A percentile compares a stretch with the other conserved stretches of the same genome.
These are phyloP conservation scores for Cyclotella sp. DNA, from an alignment of 108 stramenopile genomes.

Conservation along the genomic window DNA sequence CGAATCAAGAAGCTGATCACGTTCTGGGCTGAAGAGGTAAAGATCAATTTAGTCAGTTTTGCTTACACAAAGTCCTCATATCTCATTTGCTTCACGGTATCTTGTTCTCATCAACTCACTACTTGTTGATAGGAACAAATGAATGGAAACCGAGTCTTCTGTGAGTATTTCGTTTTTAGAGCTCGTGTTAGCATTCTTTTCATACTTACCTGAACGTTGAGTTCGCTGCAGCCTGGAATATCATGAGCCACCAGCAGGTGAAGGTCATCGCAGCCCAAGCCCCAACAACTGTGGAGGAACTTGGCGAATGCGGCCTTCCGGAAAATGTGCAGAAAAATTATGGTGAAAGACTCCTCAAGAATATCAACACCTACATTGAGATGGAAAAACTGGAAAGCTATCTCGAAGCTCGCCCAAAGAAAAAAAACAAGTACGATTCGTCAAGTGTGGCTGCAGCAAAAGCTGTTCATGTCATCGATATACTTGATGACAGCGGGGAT, in stretches of 20 bases:
- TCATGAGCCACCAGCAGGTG: constrained; percentile 68
- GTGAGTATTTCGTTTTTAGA: constrained; percentile 52
- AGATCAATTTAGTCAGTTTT: constrained; percentile 8
- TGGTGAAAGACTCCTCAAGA: constrained; percentile 76
- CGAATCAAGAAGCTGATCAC: constrained; percentile 71
- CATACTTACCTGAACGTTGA: neutral
- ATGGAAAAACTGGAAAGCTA: constrained; percentile 58
- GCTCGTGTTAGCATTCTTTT: neutral
- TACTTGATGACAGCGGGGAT: constrained; percentile 39
- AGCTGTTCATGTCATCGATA: constrained; percentile 27
- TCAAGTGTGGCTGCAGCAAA: neutral
- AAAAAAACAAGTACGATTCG: constrained; percentile 36
- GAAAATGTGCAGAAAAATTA: constrained; percentile 82
- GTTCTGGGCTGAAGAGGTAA: constrained; percentile 86
- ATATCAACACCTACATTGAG: constrained; percentile 70
- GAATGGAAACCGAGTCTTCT: constrained; percentile 76
- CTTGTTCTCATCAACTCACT: neutral
- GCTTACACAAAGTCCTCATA: neutral
- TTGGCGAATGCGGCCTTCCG: constrained; percentile 68
- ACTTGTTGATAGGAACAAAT: constrained; percentile 62
- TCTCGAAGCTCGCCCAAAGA: constrained; percentile 42
- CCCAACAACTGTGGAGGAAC: constrained; percentile 78
- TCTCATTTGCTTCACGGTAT: neutral
- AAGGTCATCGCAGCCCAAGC: constrained; percentile 68
- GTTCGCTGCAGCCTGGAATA: constrained; percentile 77